Evolutionary conservation across 192 early-diverging fungal genomes (phyloP).

Genomic region (Podila clonocystis): DNA sequence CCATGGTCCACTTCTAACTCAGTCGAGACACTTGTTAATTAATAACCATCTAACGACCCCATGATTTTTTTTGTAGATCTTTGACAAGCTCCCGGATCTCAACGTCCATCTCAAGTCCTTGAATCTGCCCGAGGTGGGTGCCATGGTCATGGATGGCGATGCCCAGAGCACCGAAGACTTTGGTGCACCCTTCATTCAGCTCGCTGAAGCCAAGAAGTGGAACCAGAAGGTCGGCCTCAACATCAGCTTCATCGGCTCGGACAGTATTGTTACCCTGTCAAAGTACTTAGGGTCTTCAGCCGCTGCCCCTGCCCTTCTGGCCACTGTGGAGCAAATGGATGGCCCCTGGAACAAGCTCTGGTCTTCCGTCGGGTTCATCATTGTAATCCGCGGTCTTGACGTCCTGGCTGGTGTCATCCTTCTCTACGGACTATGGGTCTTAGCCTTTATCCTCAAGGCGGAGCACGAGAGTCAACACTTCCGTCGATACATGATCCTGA

Average conservation of each 20-base stretch:
- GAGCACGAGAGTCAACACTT: constrained; percentile 22
- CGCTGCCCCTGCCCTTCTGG: constrained; percentile 13
- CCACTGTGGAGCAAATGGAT: constrained; percentile 21
- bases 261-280: constrained; percentile 7
- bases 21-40: too few species aligned
- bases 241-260: constrained; percentile 28
- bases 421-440: constrained; percentile 42
- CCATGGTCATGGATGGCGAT: constrained; percentile 42
- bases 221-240: constrained; percentile 27
- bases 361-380: constrained; percentile 24
- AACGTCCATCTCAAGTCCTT: constrained; percentile 20
- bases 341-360: constrained; percentile 48
- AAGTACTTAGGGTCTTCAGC: not conserved
- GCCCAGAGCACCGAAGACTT: constrained; percentile 37
- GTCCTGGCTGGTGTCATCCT: constrained; percentile 14
- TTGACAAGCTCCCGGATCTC: constrained; percentile 12
- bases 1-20: too few species aligned
- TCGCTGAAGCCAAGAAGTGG: constrained; percentile 33
- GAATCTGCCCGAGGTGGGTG: constrained; percentile 28
- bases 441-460: constrained; percentile 26
- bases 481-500: constrained; percentile 25
- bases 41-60: too few species aligned
- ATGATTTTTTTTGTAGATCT: constrained; percentile 21
- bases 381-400: constrained; percentile 38
- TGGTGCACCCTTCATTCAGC: constrained; percentile 40